Evolutionary conservation across 2,329 filamentous ascomycete species (phyloP).

Genomic region (Aquanectria penicillioides): DNA sequence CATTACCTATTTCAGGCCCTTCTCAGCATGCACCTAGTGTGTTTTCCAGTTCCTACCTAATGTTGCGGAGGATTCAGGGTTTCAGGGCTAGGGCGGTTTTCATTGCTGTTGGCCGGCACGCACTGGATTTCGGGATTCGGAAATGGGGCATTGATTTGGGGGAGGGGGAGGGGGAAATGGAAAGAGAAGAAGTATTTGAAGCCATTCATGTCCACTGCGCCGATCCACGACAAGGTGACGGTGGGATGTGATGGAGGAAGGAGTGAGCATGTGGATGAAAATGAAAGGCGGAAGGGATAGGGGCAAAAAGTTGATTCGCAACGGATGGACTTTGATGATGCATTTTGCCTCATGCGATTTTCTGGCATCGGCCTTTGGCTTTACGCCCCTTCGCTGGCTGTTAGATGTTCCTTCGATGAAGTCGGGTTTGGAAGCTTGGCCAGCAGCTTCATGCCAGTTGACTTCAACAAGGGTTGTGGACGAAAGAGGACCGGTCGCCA

Average conservation of each 20-base stretch:
- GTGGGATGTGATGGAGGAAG: background rate
- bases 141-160: conserved; percentile 31
- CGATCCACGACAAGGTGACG: conserved; percentile 16
- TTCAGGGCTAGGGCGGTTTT: conserved; percentile 29
- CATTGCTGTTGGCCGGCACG: conserved; percentile 29
- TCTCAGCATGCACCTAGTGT: conserved; percentile 39
- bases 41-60: conserved; percentile 43
- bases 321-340: conserved; percentile 19
- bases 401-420: conserved; percentile 32
- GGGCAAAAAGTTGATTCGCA: conserved; percentile 29
- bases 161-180: conserved; percentile 11
- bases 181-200: too few relatives aligned
- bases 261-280: conserved; percentile 31
- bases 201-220: conserved; percentile 17
- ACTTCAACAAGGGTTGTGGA: conserved; percentile 16
- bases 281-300: conserved; percentile 25
- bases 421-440: conserved; percentile 4
- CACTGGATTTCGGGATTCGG: conserved; percentile 34
- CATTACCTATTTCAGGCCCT: conserved; percentile 37
- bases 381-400: conserved; percentile 31
- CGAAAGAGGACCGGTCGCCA: conserved; percentile 19
- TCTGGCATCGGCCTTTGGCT: conserved; percentile 31
- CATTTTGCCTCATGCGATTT: conserved; percentile 31
- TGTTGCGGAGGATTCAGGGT: conserved; percentile 40
- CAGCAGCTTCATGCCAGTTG: background rate